A percentile compares a stretch with the other conserved stretches of the same genome.
Evolutionary conservation across 2,329 filamentous ascomycete genomes (phyloP).

Genomic region (Lasiodiplodia theobromae): DNA sequence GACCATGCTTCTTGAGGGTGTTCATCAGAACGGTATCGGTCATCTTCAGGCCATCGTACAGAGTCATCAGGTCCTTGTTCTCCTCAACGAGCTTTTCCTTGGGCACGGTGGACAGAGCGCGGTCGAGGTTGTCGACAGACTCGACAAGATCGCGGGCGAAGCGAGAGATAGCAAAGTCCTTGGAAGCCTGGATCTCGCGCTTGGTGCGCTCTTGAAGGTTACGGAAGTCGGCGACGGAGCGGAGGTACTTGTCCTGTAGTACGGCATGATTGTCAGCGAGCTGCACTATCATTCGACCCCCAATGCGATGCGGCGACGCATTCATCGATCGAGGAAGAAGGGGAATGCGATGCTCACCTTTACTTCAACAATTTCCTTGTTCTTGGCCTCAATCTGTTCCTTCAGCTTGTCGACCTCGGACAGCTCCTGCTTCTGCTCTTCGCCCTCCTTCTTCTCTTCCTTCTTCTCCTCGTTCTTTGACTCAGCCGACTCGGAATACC

Average conservation of each 20-base stretch:
- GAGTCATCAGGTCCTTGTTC: constrained; percentile 76
- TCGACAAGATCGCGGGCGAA: constrained; percentile 97
- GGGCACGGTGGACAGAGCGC: constrained; percentile 81
- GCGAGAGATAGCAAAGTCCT: constrained; percentile 91
- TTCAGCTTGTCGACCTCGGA: constrained; percentile 51
- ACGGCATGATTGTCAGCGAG: constrained; percentile 14
- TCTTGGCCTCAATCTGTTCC: constrained; percentile 75
- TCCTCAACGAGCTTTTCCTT: constrained; percentile 71
- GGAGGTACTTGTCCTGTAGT: constrained; percentile 87
- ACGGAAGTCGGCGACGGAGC: constrained; percentile 93
- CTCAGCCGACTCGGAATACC: constrained; percentile 54
- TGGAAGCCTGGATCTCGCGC: constrained; percentile 85
- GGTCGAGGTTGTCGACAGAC: constrained; percentile 95
- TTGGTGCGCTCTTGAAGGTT: constrained; percentile 95
- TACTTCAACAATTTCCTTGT: constrained; percentile 77
- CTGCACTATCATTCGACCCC: neutral
- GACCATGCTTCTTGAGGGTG: constrained; percentile 91
- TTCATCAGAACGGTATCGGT: constrained; percentile 86
- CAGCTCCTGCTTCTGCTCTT: constrained; percentile 57
- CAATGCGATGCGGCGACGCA: neutral
- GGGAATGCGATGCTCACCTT: constrained; percentile 68
- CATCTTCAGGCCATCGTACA: constrained; percentile 94
- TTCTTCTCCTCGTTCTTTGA: constrained; percentile 52
- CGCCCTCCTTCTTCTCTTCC: constrained; percentile 46
- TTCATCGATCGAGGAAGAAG: neutral